These are phyloP conservation scores for Xerocomellus amylosporus DNA, from an alignment of 768 basidiomycete genomes.

Conservation along the genomic window DNA sequence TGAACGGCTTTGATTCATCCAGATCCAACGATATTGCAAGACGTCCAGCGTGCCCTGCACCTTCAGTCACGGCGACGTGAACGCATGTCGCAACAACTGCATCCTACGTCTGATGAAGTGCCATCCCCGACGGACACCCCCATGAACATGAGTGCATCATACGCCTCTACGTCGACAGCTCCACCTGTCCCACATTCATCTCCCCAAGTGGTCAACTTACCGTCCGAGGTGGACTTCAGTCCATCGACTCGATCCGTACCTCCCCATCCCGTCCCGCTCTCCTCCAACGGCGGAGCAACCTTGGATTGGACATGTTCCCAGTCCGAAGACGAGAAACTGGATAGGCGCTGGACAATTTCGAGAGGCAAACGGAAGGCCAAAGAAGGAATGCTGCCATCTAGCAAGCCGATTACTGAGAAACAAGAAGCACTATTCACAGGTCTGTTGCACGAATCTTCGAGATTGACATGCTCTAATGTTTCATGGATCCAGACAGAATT, in stretches of 20 bases:
- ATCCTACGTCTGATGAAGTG: slow-evolving; percentile 18
- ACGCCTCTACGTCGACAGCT: slow-evolving; percentile 32
- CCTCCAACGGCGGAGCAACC: slow-evolving; percentile 64
- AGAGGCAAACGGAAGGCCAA: slow-evolving; percentile 55
- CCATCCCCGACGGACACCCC: slow-evolving; percentile 28
- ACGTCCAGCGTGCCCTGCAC: slow-evolving; percentile 72
- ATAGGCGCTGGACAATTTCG: slow-evolving; percentile 61
- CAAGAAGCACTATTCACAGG: slow-evolving; percentile 59
- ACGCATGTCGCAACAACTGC: slow-evolving; percentile 36
- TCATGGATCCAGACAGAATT: slow-evolving; percentile 49
- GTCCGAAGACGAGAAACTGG: slow-evolving; percentile 54
- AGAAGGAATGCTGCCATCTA: slow-evolving; percentile 43
- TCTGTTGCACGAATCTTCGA: slow-evolving; percentile 27
- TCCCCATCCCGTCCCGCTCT: slow-evolving; percentile 65
- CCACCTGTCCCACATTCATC: slow-evolving; percentile 15
- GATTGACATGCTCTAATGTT: not conserved
- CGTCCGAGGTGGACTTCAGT: slow-evolving; percentile 64
- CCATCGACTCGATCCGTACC: slow-evolving; percentile 52
- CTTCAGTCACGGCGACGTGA: slow-evolving; percentile 75
- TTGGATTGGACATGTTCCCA: slow-evolving; percentile 69
- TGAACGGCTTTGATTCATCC: slow-evolving; percentile 14
- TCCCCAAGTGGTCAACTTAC: slow-evolving; percentile 17
- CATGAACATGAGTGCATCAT: slow-evolving; percentile 26
- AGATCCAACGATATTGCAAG: slow-evolving; percentile 81
- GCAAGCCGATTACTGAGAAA: slow-evolving; percentile 48